Evolutionary conservation across 1,284 basidiomycete genomes (phyloP).

Genomic region (Boletus semigastroideus): DNA sequence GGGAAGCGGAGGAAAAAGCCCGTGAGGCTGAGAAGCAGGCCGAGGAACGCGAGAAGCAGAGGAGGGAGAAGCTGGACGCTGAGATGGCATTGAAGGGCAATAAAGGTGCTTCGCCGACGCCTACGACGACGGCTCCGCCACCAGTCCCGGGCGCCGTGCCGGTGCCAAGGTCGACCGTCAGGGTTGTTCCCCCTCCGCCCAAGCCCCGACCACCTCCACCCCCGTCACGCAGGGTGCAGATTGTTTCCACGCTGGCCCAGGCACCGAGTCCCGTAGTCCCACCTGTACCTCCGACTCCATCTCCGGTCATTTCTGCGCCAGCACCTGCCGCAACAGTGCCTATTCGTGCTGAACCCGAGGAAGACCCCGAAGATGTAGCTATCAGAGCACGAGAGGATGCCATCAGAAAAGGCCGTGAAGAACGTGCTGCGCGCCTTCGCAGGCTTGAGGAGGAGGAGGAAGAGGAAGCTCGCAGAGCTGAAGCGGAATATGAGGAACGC

Average conservation of each 20-base stretch:
- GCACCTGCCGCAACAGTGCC: slow-evolving; percentile 34
- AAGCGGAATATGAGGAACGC: slow-evolving; percentile 57
- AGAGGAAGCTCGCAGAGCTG: slow-evolving; percentile 62
- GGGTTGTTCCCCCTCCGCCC: slow-evolving; percentile 35
- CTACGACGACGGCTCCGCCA: slow-evolving; percentile 34
- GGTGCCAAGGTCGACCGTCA: slow-evolving; percentile 34
- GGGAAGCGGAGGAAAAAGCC: slow-evolving; percentile 82
- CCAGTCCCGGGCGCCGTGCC: slow-evolving; percentile 37
- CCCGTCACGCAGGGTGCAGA: slow-evolving; percentile 38
- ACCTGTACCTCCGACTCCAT: slow-evolving; percentile 24
- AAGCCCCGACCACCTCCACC: slow-evolving; percentile 44
- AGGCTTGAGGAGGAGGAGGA: slow-evolving; percentile 73
- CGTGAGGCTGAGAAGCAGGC: slow-evolving; percentile 74
- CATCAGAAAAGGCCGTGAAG: slow-evolving; percentile 65
- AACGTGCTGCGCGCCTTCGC: slow-evolving; percentile 60
- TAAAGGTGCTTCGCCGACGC: slow-evolving; percentile 32
- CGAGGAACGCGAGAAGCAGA: slow-evolving; percentile 68
- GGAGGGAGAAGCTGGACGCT: slow-evolving; percentile 66
- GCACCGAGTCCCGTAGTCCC: slow-evolving; percentile 23
- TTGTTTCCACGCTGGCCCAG: slow-evolving; percentile 23
- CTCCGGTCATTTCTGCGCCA: slow-evolving; percentile 34
- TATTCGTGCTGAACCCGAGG: slow-evolving; percentile 38
- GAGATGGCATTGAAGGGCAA: slow-evolving; percentile 62
- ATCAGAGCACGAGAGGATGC: slow-evolving; percentile 64
- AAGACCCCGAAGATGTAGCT: slow-evolving; percentile 66